Evolutionary conservation across 2,329 filamentous ascomycete species (phyloP).

Genomic region (Fusarium burgessii): DNA sequence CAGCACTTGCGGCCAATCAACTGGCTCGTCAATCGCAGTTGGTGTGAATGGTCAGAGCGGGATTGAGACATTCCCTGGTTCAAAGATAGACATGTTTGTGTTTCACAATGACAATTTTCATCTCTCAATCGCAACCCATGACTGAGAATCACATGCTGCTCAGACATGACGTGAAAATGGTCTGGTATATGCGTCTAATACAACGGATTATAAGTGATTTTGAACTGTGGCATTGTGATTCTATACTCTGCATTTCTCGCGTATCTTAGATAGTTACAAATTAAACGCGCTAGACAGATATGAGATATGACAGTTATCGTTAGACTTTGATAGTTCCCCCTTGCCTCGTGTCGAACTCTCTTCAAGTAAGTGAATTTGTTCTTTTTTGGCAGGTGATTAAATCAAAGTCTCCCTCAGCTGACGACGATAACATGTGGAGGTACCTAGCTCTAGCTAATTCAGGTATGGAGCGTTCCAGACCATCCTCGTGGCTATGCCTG

Average conservation of each 20-base stretch:
- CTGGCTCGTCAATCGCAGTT: neutral
- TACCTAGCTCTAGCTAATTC: slow-evolving; percentile 1
- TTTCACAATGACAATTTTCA: neutral
- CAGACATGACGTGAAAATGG: neutral
- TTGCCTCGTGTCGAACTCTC: neutral
- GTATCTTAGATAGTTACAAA: neutral
- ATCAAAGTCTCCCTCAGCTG: neutral
- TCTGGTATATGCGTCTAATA: neutral
- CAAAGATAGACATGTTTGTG: neutral
- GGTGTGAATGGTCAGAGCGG: neutral
- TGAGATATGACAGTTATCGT: neutral
- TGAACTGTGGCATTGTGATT: neutral
- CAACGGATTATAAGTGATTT: neutral
- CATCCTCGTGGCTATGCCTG: neutral
- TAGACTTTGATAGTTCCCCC: neutral
- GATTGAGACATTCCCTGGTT: neutral
- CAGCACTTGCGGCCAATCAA: neutral
- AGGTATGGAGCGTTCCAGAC: neutral
- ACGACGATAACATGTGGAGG: neutral
- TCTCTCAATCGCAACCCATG: neutral
- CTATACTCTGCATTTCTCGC: neutral
- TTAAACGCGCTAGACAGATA: neutral
- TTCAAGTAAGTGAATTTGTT: neutral
- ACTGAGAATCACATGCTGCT: neutral
- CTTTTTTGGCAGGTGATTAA: neutral